Evolutionary conservation across 768 basidiomycete genomes (phyloP).

Genomic region (Tylopilus intermedius): DNA sequence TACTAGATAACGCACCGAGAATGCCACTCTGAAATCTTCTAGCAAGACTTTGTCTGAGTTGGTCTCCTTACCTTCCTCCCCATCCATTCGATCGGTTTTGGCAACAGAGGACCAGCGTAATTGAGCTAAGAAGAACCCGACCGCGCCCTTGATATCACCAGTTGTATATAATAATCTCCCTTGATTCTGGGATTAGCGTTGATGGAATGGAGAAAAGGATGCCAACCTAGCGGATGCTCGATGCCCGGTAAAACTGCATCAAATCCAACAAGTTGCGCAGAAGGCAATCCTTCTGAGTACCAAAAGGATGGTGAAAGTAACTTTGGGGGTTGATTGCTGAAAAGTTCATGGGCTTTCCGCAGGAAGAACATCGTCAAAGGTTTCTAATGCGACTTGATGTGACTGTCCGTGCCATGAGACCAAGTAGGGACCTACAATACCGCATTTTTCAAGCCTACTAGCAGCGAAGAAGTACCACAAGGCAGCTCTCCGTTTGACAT

Average conservation of each 20-base stretch:
- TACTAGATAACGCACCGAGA: conserved; percentile 50
- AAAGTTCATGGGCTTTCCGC: conserved; percentile 63
- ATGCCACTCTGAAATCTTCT: conserved; percentile 87
- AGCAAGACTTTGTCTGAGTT: conserved; percentile 64
- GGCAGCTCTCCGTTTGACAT: conserved; percentile 57
- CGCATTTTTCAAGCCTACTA: conserved; percentile 74
- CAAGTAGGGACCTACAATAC: conserved; percentile 55
- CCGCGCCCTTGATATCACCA: conserved; percentile 76
- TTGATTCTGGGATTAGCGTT: conserved; percentile 26
- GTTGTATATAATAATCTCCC: conserved; percentile 86
- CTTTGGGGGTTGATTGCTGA: conserved; percentile 46
- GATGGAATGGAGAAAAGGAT: conserved; percentile 3
- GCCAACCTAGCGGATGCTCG: conserved; percentile 71
- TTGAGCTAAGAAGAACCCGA: conserved; percentile 71
- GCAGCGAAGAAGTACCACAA: conserved; percentile 79
- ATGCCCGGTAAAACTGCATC: conserved; percentile 66
- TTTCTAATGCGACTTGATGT: conserved; percentile 48
- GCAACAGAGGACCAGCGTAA: conserved; percentile 44
- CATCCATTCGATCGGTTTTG: conserved; percentile 15
- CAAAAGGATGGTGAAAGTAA: conserved; percentile 76
- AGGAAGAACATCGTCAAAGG: conserved; percentile 80
- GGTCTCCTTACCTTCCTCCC: conserved; percentile 29
- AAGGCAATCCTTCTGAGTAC: conserved; percentile 57
- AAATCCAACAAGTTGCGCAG: conserved; percentile 41
- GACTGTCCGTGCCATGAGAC: conserved; percentile 3